phyloP scores from a whole-genome alignment of 495 filamentous ascomycete species.

The Elaphomyces granulatus region DNA sequence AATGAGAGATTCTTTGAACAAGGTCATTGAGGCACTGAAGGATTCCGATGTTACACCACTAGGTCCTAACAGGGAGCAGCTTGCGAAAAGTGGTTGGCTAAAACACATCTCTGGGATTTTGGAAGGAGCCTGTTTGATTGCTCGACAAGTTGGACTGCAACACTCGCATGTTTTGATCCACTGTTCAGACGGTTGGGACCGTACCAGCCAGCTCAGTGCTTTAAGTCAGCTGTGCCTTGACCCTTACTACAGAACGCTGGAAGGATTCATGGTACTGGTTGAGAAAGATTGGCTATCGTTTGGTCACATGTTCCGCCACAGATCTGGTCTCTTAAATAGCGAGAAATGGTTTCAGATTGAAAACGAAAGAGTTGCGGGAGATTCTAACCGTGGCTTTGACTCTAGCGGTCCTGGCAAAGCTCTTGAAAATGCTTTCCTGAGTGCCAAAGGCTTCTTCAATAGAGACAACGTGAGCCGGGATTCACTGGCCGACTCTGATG shows the following conservation, averaged over 20 bases:
- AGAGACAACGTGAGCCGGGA: constrained; percentile 56
- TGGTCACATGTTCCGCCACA: constrained; percentile 90
- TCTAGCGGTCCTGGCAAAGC: constrained; percentile 52
- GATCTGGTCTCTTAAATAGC: constrained; percentile 69
- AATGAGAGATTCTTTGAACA: constrained; percentile 84
- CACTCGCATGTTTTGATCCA: constrained; percentile 94
- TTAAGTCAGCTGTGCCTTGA: constrained; percentile 87
- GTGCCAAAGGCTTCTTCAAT: constrained; percentile 83
- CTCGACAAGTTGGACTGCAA: constrained; percentile 75
- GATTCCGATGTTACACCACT: constrained; percentile 80
- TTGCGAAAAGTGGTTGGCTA: constrained; percentile 78
- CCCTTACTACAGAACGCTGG: constrained; percentile 87
- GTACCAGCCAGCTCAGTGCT: constrained; percentile 91
- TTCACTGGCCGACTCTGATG: constrained; percentile 44
- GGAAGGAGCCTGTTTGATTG: constrained; percentile 71
- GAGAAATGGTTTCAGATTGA: constrained; percentile 94
- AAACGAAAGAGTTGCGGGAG: constrained; percentile 43
- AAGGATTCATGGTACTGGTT: constrained; percentile 87
- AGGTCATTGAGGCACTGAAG: constrained; percentile 80
- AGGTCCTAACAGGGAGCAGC: constrained; percentile 66
- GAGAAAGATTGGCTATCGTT: constrained; percentile 99
- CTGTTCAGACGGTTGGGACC: constrained; percentile 97
- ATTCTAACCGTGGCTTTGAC: constrained; percentile 32
- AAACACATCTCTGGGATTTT: constrained; percentile 79
- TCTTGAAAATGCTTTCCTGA: constrained; percentile 71